Conservation (phyloP, 805 yeast species). For the Starmerella vitae region DNA sequence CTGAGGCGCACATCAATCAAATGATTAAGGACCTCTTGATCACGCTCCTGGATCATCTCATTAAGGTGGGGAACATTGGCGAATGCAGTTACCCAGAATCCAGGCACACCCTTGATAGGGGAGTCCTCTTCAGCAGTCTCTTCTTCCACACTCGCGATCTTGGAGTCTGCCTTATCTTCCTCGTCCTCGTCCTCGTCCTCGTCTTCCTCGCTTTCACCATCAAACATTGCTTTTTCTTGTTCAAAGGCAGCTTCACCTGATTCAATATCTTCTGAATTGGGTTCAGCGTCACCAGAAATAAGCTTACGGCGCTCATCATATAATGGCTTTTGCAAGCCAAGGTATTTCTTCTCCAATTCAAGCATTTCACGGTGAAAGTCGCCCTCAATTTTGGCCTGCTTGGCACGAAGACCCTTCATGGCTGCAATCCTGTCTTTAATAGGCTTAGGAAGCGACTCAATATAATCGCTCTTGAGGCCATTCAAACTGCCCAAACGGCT, state of each 20-base stretch:
- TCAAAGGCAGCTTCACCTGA: slow-evolving; percentile 62
- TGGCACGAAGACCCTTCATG: slow-evolving; percentile 65
- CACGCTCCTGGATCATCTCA: slow-evolving; percentile 80
- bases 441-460: slow-evolving; percentile 54
- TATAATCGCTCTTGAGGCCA: slow-evolving; percentile 79
- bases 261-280: slow-evolving; percentile 62
- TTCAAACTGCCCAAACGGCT: slow-evolving; percentile 74
- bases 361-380: slow-evolving; percentile 82
- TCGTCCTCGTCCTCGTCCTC: slow-evolving; percentile 31
- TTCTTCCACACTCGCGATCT: slow-evolving; percentile 27
- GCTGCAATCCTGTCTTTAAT: slow-evolving; percentile 71
- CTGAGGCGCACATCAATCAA: slow-evolving; percentile 62
- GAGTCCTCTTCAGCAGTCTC: slow-evolving; percentile 31
- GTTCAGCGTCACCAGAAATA: slow-evolving; percentile 60
- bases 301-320: slow-evolving; percentile 60
- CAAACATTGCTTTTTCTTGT: slow-evolving; percentile 35
- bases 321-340: slow-evolving; percentile 58
- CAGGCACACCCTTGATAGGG: slow-evolving; percentile 64
- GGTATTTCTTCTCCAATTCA: slow-evolving; percentile 71
- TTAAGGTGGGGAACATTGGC: slow-evolving; percentile 71
- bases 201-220: slow-evolving; percentile 33
- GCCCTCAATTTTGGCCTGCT: slow-evolving; percentile 71
- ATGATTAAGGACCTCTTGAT: slow-evolving; percentile 62
- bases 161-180: slow-evolving; percentile 21
- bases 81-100: slow-evolving; percentile 92